Evolutionary conservation across 345 rosid species (phyloP).

Genomic region (Nasturtium officinale): DNA sequence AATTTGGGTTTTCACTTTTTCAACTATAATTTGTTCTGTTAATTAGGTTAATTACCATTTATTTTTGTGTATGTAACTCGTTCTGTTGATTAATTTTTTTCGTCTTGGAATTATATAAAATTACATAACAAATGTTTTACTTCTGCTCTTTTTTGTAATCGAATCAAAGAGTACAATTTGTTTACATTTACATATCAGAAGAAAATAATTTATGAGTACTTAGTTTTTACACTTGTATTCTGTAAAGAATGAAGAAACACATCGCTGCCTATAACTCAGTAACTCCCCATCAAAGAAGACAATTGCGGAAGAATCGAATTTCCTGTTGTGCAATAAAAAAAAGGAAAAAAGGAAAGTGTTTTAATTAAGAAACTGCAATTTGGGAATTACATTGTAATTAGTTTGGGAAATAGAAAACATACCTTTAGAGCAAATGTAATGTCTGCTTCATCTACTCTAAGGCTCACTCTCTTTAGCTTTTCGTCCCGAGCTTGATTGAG

Average conservation of each 20-base stretch:
- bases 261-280: slow-evolving; percentile 2
- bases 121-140: background rate
- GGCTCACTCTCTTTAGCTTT: slow-evolving; percentile 64
- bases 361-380: background rate
- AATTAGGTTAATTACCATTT: background rate
- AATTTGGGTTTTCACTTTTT: background rate
- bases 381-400: background rate
- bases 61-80: background rate
- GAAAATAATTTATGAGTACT: slow-evolving; percentile 1
- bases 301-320: slow-evolving; percentile 80
- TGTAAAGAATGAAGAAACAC: slow-evolving; percentile 21
- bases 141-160: background rate
- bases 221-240: slow-evolving; percentile 19
- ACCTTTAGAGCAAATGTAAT: slow-evolving; percentile 89
- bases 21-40: background rate
- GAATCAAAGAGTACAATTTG: slow-evolving; percentile 12
- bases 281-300: slow-evolving; percentile 54
- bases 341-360: background rate
- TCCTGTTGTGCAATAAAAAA: slow-evolving; percentile 55
- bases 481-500: slow-evolving; percentile 74
- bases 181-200: slow-evolving; percentile 5
- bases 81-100: background rate
- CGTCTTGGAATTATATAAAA: background rate
- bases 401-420: background rate
- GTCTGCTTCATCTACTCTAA: slow-evolving; percentile 77